These are phyloP conservation scores for Metarhizium guizhouense DNA, from an alignment of 2,329 filamentous ascomycete species.

Conservation along the genomic window DNA sequence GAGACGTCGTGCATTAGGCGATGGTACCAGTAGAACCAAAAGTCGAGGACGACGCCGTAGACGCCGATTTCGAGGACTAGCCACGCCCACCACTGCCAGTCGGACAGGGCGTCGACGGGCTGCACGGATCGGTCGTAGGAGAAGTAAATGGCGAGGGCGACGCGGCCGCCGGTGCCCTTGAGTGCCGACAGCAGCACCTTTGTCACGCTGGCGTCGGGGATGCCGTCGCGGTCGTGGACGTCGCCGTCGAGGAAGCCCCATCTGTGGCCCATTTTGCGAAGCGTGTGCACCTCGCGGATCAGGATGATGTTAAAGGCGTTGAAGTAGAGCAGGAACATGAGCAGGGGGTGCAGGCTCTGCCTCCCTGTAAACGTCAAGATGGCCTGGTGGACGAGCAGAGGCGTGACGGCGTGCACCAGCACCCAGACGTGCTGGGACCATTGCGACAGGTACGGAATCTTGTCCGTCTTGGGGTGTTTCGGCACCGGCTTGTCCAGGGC, in stretches of 20 bases:
- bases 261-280: conserved; percentile 25
- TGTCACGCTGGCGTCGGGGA: conserved; percentile 28
- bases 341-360: not conserved
- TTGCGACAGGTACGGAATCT: conserved; percentile 24
- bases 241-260: conserved; percentile 32
- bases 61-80: conserved; percentile 28
- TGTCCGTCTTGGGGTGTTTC: conserved; percentile 1
- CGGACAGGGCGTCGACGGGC: conserved; percentile 7
- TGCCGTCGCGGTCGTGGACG: conserved; percentile 21
- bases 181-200: conserved; percentile 24
- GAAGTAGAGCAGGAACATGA: conserved; percentile 1
- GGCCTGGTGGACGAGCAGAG: conserved; percentile 27
- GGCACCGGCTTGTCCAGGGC: not conserved
- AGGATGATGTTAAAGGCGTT: conserved; percentile 4
- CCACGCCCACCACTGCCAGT: conserved; percentile 19
- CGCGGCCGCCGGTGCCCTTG: conserved; percentile 22
- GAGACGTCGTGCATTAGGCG: conserved; percentile 31
- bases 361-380: not conserved
- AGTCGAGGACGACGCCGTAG: conserved; percentile 33
- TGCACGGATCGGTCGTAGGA: conserved; percentile 1
- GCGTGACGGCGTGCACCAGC: conserved; percentile 25
- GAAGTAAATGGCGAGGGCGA: conserved; percentile 19
- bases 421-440: conserved; percentile 29
- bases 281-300: not conserved
- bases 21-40: conserved; percentile 31